Conservation (phyloP, 352 stramenopile genomes). For the Phytopythium cucurbitacearum region DNA sequence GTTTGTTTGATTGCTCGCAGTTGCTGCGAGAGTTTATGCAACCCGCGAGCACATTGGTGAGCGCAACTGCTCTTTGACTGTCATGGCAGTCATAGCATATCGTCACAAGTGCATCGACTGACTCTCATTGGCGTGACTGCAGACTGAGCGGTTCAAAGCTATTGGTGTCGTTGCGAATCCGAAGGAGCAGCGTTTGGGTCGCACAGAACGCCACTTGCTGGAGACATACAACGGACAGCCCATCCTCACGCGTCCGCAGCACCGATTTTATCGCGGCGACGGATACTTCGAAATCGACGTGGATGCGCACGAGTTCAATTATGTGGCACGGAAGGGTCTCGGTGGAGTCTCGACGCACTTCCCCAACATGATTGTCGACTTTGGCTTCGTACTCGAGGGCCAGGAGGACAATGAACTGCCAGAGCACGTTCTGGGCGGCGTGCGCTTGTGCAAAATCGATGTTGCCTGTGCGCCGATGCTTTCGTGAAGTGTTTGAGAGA, state of each 20-base stretch:
- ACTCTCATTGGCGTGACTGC: slow-evolving; percentile 1
- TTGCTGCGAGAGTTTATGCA: slow-evolving; percentile 37
- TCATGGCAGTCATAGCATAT: background rate
- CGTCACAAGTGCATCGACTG: background rate
- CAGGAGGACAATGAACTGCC: slow-evolving; percentile 74
- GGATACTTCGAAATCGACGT: slow-evolving; percentile 84
- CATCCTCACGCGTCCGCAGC: slow-evolving; percentile 75
- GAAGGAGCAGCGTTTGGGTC: slow-evolving; percentile 59
- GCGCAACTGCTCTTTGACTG: background rate
- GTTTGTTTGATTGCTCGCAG: slow-evolving; percentile 6
- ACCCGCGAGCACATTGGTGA: slow-evolving; percentile 26
- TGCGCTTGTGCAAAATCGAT: slow-evolving; percentile 79
- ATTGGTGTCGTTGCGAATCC: slow-evolving; percentile 81
- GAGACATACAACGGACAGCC: slow-evolving; percentile 84
- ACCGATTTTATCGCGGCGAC: slow-evolving; percentile 63
- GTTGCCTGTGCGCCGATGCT: slow-evolving; percentile 42
- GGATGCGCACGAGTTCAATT: slow-evolving; percentile 83
- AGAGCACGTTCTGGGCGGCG: slow-evolving; percentile 69
- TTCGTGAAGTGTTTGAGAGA: slow-evolving; percentile 7
- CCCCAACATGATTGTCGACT: slow-evolving; percentile 80
- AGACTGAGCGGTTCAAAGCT: slow-evolving; percentile 80
- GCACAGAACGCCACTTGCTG: slow-evolving; percentile 67
- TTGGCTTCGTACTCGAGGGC: slow-evolving; percentile 78
- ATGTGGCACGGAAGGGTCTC: slow-evolving; percentile 69
- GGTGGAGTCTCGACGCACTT: slow-evolving; percentile 71